Evolutionary conservation across 1,284 basidiomycete genomes (phyloP).

Genomic region (Pascua sp.): DNA sequence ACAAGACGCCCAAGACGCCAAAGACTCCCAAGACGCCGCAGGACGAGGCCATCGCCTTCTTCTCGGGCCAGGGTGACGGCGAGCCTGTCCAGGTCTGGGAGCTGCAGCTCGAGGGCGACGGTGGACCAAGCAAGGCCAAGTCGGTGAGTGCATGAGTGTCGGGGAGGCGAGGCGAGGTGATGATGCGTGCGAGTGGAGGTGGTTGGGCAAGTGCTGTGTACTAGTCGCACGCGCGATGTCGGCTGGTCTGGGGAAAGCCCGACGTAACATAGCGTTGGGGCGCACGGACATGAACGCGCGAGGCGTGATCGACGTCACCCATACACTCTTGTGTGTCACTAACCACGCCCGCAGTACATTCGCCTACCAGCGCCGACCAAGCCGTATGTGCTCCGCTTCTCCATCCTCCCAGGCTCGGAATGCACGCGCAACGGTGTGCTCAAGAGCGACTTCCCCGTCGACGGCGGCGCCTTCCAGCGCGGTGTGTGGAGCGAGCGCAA

Average conservation of each 20-base stretch:
- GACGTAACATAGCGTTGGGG: too few relatives aligned
- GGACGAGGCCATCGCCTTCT: constrained; percentile 85
- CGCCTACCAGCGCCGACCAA: constrained; percentile 84
- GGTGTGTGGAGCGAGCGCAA: constrained; percentile 69
- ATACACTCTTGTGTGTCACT: not conserved
- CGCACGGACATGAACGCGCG: not conserved
- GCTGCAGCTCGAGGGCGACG: constrained; percentile 77
- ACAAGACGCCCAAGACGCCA: constrained; percentile 7
- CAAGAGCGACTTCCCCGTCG: constrained; percentile 89
- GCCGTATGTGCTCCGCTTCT: constrained; percentile 85
- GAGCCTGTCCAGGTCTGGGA: constrained; percentile 76
- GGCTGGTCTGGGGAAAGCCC: too few relatives aligned
- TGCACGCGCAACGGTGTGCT: constrained; percentile 83
- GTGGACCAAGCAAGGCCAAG: constrained; percentile 77
- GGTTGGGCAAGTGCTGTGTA: not conserved
- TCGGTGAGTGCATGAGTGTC: constrained; percentile 68
- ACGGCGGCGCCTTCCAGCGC: constrained; percentile 78
- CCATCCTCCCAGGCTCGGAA: constrained; percentile 81
- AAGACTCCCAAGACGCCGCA: constrained; percentile 76
- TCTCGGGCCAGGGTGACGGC: constrained; percentile 57
- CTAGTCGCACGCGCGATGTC: not conserved
- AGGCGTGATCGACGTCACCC: too few relatives aligned
- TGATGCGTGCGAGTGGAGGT: too few relatives aligned
- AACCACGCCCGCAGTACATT: constrained; percentile 64
- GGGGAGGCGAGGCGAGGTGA: not conserved